phyloP scores from a whole-genome alignment of 2,329 filamentous ascomycete species.

The Pyrenophora seminiperda region DNA sequence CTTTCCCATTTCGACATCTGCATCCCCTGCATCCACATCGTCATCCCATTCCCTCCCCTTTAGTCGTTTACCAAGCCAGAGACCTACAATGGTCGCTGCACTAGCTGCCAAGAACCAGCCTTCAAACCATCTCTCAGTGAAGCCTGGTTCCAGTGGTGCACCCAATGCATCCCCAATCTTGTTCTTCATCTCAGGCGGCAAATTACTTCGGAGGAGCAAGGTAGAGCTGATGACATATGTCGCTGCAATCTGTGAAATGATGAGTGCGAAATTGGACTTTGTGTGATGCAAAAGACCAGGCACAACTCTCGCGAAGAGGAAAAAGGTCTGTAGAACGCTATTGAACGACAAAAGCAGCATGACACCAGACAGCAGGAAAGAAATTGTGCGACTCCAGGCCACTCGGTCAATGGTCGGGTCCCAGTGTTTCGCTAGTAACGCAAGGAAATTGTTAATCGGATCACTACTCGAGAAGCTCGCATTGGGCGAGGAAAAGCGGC shows the following conservation, averaged over 20 bases:
- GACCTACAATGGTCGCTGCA: conserved; percentile 68
- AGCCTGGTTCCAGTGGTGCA: conserved; percentile 72
- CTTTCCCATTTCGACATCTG: conserved; percentile 74
- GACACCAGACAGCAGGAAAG: conserved; percentile 79
- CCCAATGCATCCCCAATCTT: conserved; percentile 79
- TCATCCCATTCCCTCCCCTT: conserved; percentile 50
- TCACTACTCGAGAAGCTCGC: conserved; percentile 71
- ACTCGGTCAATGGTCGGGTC: conserved; percentile 80
- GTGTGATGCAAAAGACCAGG: conserved; percentile 74
- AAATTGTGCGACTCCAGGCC: conserved; percentile 84
- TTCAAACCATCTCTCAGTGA: conserved; percentile 86
- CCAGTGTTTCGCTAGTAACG: conserved; percentile 80
- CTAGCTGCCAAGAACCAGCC: conserved; percentile 79
- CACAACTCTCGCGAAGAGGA: conserved; percentile 76
- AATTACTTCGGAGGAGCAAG: conserved; percentile 75
- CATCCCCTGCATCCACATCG: conserved; percentile 47
- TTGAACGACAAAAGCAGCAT: conserved; percentile 83
- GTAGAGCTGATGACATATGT: conserved; percentile 85
- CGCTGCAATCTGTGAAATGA: conserved; percentile 79
- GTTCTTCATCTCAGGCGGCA: conserved; percentile 76
- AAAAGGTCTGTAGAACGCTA: conserved; percentile 82
- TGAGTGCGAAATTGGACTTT: conserved; percentile 77
- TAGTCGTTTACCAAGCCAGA: conserved; percentile 72
- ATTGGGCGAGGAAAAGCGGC: conserved; percentile 59
- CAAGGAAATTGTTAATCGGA: conserved; percentile 82